Percentiles rank a stretch among this genome's conserved stretches.
phyloP scores from a whole-genome alignment of 176 grass and related monocot genomes.

The Dactylis glomerata region DNA sequence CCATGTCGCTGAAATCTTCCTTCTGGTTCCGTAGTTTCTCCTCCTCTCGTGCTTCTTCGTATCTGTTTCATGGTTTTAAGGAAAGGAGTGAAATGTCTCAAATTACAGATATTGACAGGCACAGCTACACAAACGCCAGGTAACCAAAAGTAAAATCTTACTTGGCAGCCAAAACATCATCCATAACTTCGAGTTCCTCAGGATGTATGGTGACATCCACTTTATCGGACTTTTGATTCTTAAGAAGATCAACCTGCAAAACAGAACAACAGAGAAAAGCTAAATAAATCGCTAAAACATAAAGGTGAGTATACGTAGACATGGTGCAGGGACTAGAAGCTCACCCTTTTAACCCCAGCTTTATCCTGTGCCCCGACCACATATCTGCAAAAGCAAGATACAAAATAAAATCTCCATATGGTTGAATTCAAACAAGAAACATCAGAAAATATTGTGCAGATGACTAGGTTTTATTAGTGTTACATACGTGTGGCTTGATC shows the following conservation, averaged over 20 bases:
- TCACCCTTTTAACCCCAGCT: slow-evolving; percentile 74
- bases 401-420: slow-evolving; percentile 4
- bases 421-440: not conserved
- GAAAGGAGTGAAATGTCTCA: slow-evolving; percentile 11
- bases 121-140: not conserved
- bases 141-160: slow-evolving; percentile 30
- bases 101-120: not conserved
- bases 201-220: slow-evolving; percentile 99
- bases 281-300: not conserved
- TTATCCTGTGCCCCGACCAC: slow-evolving; percentile 82
- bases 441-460: not conserved
- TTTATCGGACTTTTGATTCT: slow-evolving; percentile 90
- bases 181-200: slow-evolving; percentile 94
- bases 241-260: slow-evolving; percentile 87
- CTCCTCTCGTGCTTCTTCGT: slow-evolving; percentile 84
- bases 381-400: slow-evolving; percentile 47
- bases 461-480: slow-evolving; percentile 14
- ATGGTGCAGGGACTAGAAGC: not conserved
- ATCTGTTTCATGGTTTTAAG: slow-evolving; percentile 34
- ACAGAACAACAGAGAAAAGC: not conserved
- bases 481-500: slow-evolving; percentile 65
- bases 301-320: not conserved
- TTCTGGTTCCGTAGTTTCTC: slow-evolving; percentile 91
- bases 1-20: slow-evolving; percentile 99
- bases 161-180: slow-evolving; percentile 97